Evolutionary conservation across 768 basidiomycete genomes (phyloP).

Genomic region (Cyathus striatus): DNA sequence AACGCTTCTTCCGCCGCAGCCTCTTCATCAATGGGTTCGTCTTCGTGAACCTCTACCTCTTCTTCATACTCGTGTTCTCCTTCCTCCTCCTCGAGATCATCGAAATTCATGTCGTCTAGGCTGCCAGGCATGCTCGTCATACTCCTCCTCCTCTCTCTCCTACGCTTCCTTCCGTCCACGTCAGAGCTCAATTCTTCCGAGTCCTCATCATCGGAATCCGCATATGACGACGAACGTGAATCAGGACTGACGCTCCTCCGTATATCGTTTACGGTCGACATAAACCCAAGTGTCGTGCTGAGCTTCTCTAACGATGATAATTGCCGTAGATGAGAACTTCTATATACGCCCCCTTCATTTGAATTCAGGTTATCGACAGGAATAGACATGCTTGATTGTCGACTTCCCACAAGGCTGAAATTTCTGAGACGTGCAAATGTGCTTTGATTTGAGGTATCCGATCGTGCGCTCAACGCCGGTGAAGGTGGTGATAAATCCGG

Average conservation of each 20-base stretch:
- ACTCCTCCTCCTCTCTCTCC: constrained; percentile 49
- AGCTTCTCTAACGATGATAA: constrained; percentile 77
- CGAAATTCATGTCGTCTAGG: constrained; percentile 54
- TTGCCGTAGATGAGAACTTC: constrained; percentile 50
- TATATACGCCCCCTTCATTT: constrained; percentile 17
- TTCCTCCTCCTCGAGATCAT: constrained; percentile 42
- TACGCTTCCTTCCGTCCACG: constrained; percentile 26
- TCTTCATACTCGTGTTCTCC: constrained; percentile 25
- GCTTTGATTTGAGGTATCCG: constrained; percentile 76
- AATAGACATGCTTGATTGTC: background rate
- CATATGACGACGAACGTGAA: constrained; percentile 42
- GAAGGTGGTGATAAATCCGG: constrained; percentile 85
- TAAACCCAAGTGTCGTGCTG: constrained; percentile 52
- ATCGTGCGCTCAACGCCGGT: constrained; percentile 90
- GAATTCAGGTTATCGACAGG: background rate
- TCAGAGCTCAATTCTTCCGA: constrained; percentile 37
- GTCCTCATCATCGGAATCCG: constrained; percentile 52
- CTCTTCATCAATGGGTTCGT: constrained; percentile 29
- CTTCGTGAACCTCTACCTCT: constrained; percentile 24
- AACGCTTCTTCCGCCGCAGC: constrained; percentile 66
- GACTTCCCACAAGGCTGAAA: constrained; percentile 63
- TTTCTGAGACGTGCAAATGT: constrained; percentile 71
- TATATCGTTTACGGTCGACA: constrained; percentile 30
- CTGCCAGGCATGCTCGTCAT: constrained; percentile 87
- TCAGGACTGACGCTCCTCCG: constrained; percentile 49